A percentile compares a stretch with the other conserved stretches of the same genome.
phyloP scores from a whole-genome alignment of 306 rosid genomes.

The Sechiopsis laciniata region DNA sequence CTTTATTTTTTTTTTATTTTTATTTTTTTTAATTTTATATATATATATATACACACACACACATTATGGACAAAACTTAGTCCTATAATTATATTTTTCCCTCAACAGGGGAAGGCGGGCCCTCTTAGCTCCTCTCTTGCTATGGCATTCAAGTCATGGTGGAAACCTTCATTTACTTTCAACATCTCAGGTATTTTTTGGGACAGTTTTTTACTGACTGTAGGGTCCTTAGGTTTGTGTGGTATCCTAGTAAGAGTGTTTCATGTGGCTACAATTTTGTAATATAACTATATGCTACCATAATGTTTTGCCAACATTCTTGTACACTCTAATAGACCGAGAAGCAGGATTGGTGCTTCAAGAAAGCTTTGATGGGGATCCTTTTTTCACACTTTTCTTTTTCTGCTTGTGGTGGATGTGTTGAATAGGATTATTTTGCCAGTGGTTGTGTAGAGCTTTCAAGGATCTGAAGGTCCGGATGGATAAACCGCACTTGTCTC shows the following conservation, averaged over 20 bases:
- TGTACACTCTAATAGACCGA: not conserved
- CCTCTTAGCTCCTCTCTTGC: conserved; percentile 64
- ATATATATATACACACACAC: too few relatives aligned
- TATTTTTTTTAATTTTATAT: too few relatives aligned
- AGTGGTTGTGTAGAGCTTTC: too few relatives aligned
- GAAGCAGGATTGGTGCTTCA: too few relatives aligned
- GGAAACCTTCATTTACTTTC: conserved; percentile 94
- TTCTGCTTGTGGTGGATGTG: too few relatives aligned
- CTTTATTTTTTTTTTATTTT: not conserved
- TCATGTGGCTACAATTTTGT: not conserved
- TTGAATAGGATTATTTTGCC: too few relatives aligned
- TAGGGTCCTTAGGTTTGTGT: not conserved
- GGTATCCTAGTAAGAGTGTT: not conserved
- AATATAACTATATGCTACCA: not conserved
- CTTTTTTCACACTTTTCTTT: too few relatives aligned
- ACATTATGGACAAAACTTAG: not conserved
- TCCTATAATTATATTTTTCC: not conserved
- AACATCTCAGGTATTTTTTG: conserved; percentile 64
- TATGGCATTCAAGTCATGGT: conserved; percentile 91
- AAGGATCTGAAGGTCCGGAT: too few relatives aligned
- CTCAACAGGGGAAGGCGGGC: conserved; percentile 68
- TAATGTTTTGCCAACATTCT: not conserved
- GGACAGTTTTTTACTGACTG: conserved; percentile 19
- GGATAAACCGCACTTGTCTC: too few relatives aligned
- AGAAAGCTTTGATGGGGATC: too few relatives aligned